These are phyloP conservation scores for Pseudotulostoma volvatum DNA, from an alignment of 495 filamentous ascomycete genomes.

Conservation along the genomic window DNA sequence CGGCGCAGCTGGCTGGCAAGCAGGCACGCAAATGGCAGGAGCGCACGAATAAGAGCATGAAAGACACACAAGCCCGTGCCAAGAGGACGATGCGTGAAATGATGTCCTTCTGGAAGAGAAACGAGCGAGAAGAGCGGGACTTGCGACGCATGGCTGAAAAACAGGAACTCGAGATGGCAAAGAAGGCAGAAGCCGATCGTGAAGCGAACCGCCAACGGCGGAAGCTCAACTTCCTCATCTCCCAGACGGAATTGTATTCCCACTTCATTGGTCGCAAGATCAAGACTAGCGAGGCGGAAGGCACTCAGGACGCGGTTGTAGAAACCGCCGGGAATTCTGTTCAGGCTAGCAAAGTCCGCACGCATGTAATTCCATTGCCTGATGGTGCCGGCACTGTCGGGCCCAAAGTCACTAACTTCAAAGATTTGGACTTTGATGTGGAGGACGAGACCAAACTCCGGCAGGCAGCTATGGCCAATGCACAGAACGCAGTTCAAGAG, in stretches of 20 bases:
- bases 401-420: conserved; percentile 74
- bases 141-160: conserved; percentile 84
- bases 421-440: conserved; percentile 87
- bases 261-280: conserved; percentile 99
- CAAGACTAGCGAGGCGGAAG: conserved; percentile 87
- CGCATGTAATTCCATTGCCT: conserved; percentile 38
- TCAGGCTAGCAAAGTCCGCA: conserved; percentile 26
- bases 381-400: conserved; percentile 40
- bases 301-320: conserved; percentile 59
- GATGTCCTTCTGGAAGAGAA: conserved; percentile 99
- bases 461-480: conserved; percentile 82
- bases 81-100: conserved; percentile 99
- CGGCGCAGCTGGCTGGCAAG: conserved; percentile 89
- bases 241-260: conserved; percentile 95
- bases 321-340: conserved; percentile 35
- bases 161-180: conserved; percentile 91
- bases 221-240: conserved; percentile 98
- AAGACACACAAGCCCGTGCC: conserved; percentile 90
- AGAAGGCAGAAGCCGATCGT: conserved; percentile 89
- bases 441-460: conserved; percentile 75
- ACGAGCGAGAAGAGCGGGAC: conserved; percentile 93
- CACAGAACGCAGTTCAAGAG: conserved; percentile 88
- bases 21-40: conserved; percentile 96
- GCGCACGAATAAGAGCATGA: conserved; percentile 92
- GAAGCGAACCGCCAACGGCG: conserved; percentile 94